Conservation (phyloP, 176 grass and related monocot species). For the Puya raimondii region DNA sequence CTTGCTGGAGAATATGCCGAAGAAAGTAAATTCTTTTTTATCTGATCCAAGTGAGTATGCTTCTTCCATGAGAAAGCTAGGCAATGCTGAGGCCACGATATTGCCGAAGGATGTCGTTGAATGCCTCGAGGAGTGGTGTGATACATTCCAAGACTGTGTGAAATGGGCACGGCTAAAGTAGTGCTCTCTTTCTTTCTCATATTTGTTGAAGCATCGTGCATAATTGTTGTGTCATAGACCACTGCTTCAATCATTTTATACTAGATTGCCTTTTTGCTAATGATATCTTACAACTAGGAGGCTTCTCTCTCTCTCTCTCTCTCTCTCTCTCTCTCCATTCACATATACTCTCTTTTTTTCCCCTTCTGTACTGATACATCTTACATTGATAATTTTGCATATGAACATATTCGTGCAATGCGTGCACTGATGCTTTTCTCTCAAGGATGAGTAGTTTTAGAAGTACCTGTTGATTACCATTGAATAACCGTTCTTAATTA, state of each 20-base stretch:
- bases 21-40: slow-evolving; percentile 69
- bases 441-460: too few species aligned
- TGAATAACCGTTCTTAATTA: not conserved
- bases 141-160: slow-evolving; percentile 59
- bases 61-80: slow-evolving; percentile 52
- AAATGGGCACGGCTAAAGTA: slow-evolving; percentile 69
- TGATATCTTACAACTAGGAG: too few species aligned
- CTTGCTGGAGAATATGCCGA: slow-evolving; percentile 63
- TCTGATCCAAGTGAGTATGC: slow-evolving; percentile 47
- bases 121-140: slow-evolving; percentile 56
- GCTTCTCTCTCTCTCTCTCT: slow-evolving; percentile 22
- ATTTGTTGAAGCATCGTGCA: not conserved
- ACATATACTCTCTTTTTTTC: not conserved
- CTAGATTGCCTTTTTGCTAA: not conserved
- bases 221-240: not conserved
- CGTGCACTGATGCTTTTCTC: too few species aligned
- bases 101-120: slow-evolving; percentile 39
- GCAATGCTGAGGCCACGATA: slow-evolving; percentile 67
- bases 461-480: too few species aligned
- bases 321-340: not conserved
- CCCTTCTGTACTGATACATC: too few species aligned
- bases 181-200: not conserved
- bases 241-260: not conserved
- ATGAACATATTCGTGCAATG: too few species aligned
- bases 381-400: too few species aligned